Evolutionary conservation across 345 rosid genomes (phyloP), one percentile per base, ranked within the genome.

Genomic region (Pelargonium nanum): DNA sequence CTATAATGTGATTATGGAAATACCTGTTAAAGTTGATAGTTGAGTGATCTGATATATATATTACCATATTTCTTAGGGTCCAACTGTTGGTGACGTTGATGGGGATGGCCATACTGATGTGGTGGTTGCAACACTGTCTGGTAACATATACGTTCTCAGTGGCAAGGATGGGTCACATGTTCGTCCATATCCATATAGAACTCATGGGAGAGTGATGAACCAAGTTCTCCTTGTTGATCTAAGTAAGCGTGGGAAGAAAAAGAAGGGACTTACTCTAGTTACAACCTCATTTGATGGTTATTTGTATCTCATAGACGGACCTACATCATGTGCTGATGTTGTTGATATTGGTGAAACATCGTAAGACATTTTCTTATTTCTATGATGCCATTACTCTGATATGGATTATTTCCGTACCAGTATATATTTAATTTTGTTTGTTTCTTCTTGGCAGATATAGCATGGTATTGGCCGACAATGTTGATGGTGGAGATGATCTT

Each of bases 401-500:
- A 48, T 21, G 34, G n/a, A 32, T 54, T 63, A 23, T 34, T 30
- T 60, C 40, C 28, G 32, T 61, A 62, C 60, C 21, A 21, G 21
- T 52, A 24, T 48, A 58, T 65, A 24, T 60, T 55, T 60, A 24
- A 50, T 69, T 45, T 34, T 48, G 8, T 65, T 48, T 53, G 45
- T 72, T 19, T 71, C 26, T 64, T 59, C 19, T 19, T 60, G 57
- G 60, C 88, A 94, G 99, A 71, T 94, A 94, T 73, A 88, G 91
- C 81, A 90, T 82, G 91, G 99, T 88, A 72, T 72, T 94, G 73
- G 97, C 99, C 45, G 99, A 94, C 72, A 94, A 94, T 75, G 92
- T 93, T 53, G 99, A 93, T 54, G 99, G 99, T 65, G 97, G 99
- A 58, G 99, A 90, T 77, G 99, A 94, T 79, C 97, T 94, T 61